Base-by-base conservation (phyloP, 2,329 filamentous ascomycete genomes). In the Plenodomus tracheiphilus region DNA sequence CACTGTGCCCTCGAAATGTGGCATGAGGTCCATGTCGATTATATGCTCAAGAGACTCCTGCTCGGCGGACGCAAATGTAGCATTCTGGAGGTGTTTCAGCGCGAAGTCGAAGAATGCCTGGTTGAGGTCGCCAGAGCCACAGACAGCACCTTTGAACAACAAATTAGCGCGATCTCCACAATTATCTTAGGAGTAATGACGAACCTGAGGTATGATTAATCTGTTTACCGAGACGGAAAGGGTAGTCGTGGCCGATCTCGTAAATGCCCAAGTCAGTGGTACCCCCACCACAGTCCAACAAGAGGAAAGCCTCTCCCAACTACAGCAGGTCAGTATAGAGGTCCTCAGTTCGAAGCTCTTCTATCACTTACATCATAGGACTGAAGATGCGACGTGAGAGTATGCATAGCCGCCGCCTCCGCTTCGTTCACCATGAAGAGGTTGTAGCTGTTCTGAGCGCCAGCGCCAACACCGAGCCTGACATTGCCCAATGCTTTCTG, bases 401-500 rank as follows among this genome's bases (percentile, higher is more conserved):
- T 51, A 15, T 52, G 28, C 17, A 42, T 54, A 9, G 56, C 59
- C 7, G 53, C 49, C 1, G 59, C 58, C 37, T 63, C 59, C 10
- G 58, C 51, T 39, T 63, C 58, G 17, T 59, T 51, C 1, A 58
- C 56, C 37, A 61, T 46, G 17, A 61, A 61, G 2, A 59, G 16
- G 15, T 51, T 51, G 41, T 37, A 39, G 11, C n/a, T n/a, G n/a
- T n/a, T n/a, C n/a, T 39, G 35, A 2, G 22, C 34, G 13, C 32
- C 6, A 8, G 41, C 41, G 19, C 51, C 32, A 1, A 30, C 41
- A n/a, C 53, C 47, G 10, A 56, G 51, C 15, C 37, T 9, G 2
- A 18, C 32, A 8, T 41, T 25, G 11, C 39, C 39, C 51, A 61
- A 54, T 0, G 58, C 56, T 8, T 22, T 17, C 22, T 49, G 43